These are phyloP conservation scores for Allium sativum DNA, from an alignment of 106 monocot species.

Conservation along the genomic window DNA sequence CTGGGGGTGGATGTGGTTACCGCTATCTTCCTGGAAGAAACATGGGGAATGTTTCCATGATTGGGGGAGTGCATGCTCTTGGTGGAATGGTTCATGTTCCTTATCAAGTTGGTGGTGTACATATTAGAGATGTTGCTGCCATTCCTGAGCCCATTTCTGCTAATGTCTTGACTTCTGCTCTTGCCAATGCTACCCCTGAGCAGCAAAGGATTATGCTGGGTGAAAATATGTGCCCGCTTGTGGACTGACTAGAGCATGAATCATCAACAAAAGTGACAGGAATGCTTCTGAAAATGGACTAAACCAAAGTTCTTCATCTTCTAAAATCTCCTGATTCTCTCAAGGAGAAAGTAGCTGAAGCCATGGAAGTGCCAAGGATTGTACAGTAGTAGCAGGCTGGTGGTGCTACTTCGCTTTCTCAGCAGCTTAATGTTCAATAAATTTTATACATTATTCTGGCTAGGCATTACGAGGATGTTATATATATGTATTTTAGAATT, in stretches of 20 bases:
- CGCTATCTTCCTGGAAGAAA: constrained; percentile 59
- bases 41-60: constrained; percentile 38
- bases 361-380: constrained; percentile 11
- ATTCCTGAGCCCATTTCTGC: constrained; percentile 39
- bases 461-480: no score
- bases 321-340: constrained; percentile 15
- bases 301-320: constrained; percentile 18
- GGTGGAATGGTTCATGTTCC: constrained; percentile 32
- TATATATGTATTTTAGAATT: no score
- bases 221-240: constrained; percentile 15
- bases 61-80: no score
- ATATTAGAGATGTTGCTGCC: constrained; percentile 19
- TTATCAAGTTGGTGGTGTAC: constrained; percentile 38
- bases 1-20: constrained; percentile 54
- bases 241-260: constrained; percentile 18
- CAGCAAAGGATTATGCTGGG: constrained; percentile 38
- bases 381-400: no score
- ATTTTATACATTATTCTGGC: no score
- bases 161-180: constrained; percentile 37
- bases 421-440: no score
- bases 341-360: constrained; percentile 7
- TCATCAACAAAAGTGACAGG: constrained; percentile 17
- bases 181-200: constrained; percentile 45
- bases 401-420: constrained; percentile 1
- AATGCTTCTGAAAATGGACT: constrained; percentile 15